Evolutionary conservation across 768 basidiomycete genomes (phyloP).

Genomic region (Auriscalpium microsporum): DNA sequence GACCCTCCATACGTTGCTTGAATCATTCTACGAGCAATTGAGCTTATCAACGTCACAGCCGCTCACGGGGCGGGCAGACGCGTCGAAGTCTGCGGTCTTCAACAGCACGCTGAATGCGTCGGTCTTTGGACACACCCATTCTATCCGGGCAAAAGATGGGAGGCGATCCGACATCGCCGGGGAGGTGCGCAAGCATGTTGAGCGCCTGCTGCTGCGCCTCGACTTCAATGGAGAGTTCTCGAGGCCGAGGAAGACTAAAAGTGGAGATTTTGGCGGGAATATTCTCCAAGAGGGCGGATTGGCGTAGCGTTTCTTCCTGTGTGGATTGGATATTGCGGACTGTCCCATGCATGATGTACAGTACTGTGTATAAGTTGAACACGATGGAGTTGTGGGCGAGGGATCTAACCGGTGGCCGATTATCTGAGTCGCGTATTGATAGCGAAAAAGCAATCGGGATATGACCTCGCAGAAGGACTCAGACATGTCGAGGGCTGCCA

Average conservation of each 20-base stretch:
- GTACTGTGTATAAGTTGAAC: too few species aligned
- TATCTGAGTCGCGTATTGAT: too few species aligned
- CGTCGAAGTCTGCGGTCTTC: slow-evolving; percentile 60
- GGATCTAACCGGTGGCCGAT: background rate
- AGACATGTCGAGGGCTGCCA: slow-evolving; percentile 6
- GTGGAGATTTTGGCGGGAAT: slow-evolving; percentile 22
- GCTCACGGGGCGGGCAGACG: slow-evolving; percentile 51
- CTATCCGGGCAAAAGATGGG: slow-evolving; percentile 40
- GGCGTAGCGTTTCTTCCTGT: slow-evolving; percentile 13
- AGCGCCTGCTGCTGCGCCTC: slow-evolving; percentile 69
- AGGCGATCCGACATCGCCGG: slow-evolving; percentile 52
- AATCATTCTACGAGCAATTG: slow-evolving; percentile 75
- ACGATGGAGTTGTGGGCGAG: background rate
- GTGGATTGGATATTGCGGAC: too few species aligned
- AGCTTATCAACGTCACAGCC: slow-evolving; percentile 69
- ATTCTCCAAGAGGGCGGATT: slow-evolving; percentile 38
- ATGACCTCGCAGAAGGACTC: background rate
- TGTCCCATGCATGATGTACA: too few species aligned
- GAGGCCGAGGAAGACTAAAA: slow-evolving; percentile 22
- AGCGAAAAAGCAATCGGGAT: too few species aligned
- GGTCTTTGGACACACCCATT: slow-evolving; percentile 23
- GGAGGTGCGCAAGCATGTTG: slow-evolving; percentile 71
- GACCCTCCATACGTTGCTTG: slow-evolving; percentile 59
- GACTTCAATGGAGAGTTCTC: slow-evolving; percentile 82
- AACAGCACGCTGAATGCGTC: slow-evolving; percentile 46